Evolutionary conservation across 2,329 filamentous ascomycete species (phyloP).

Genomic region (Ophiostoma angusticollis): DNA sequence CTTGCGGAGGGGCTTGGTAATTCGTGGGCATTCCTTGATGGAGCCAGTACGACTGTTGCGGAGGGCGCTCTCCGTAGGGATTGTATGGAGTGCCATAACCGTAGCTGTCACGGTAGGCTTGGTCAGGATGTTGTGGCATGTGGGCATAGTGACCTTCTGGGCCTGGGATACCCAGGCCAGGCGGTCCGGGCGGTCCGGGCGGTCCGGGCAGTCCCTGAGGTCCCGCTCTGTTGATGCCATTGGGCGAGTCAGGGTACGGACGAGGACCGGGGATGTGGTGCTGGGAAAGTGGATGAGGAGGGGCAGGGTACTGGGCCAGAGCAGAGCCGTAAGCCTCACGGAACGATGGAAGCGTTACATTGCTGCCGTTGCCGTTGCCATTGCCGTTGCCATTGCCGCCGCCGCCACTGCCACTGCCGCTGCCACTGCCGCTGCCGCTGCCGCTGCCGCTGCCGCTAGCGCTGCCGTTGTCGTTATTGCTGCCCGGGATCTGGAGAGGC

Average conservation of each 20-base stretch:
- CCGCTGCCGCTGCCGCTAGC: background rate
- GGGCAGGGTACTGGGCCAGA: slow-evolving; percentile 5
- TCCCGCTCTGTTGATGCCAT: slow-evolving; percentile 27
- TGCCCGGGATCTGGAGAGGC: slow-evolving; percentile 2
- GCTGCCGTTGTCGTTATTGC: background rate
- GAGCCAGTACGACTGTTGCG: slow-evolving; percentile 9
- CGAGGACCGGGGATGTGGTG: slow-evolving; percentile 5
- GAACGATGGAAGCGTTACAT: slow-evolving; percentile 13
- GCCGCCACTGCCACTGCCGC: background rate
- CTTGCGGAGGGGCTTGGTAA: slow-evolving; percentile 25
- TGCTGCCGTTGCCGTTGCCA: slow-evolving; percentile 4
- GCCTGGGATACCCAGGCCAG: slow-evolving; percentile 8
- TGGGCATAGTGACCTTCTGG: slow-evolving; percentile 13
- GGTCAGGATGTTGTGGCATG: slow-evolving; percentile 12
- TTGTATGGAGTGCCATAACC: slow-evolving; percentile 12
- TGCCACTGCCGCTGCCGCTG: background rate
- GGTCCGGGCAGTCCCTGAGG: slow-evolving; percentile 27
- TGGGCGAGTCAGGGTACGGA: slow-evolving; percentile 23
- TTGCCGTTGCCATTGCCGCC: background rate
- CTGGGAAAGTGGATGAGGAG: slow-evolving; percentile 1
- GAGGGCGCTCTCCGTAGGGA: slow-evolving; percentile 13
- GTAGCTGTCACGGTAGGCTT: slow-evolving; percentile 12
- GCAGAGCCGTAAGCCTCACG: slow-evolving; percentile 12
- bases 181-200: slow-evolving; percentile 27
- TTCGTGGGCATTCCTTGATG: slow-evolving; percentile 15